phyloP scores from a whole-genome alignment of 2,329 filamentous ascomycete genomes.

The Penicillium janthinellum region DNA sequence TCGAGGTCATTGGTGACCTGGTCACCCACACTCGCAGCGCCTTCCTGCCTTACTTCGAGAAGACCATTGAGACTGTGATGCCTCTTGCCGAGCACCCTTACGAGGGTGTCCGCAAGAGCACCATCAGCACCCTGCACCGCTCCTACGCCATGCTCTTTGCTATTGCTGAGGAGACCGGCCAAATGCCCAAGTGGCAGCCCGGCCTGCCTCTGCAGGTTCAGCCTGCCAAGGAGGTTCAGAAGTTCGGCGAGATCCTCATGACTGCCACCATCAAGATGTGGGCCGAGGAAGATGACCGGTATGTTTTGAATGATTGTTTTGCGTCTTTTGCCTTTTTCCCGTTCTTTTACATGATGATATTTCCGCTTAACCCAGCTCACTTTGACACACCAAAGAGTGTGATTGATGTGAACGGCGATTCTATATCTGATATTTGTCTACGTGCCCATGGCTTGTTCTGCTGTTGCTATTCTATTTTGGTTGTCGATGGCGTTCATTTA shows the following conservation, averaged over 20 bases:
- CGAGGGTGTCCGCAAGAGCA: constrained; percentile 89
- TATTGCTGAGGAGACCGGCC: constrained; percentile 76
- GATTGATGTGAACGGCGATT: constrained; percentile 85
- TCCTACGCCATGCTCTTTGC: constrained; percentile 90
- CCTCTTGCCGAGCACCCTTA: constrained; percentile 85
- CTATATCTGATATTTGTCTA: constrained; percentile 44
- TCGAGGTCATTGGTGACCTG: constrained; percentile 92
- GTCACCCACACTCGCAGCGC: constrained; percentile 81
- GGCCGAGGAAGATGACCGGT: constrained; percentile 91
- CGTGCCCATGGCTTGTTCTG: background rate
- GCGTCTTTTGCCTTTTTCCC: constrained; percentile 19
- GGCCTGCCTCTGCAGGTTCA: constrained; percentile 80
- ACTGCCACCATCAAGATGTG: constrained; percentile 82
- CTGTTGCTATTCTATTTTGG: background rate
- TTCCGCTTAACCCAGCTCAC: constrained; percentile 98
- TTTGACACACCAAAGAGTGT: constrained; percentile 82
- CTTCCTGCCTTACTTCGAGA: constrained; percentile 82
- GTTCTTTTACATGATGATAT: constrained; percentile 72
- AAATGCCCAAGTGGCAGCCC: constrained; percentile 80
- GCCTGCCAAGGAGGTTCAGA: constrained; percentile 76
- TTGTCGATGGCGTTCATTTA: constrained; percentile 15
- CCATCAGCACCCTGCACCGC: constrained; percentile 88
- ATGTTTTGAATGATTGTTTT: constrained; percentile 53
- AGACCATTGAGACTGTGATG: constrained; percentile 78
- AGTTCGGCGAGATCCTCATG: constrained; percentile 83